Evolutionary conservation across 495 filamentous ascomycete genomes (phyloP), one percentile per base, ranked within the genome.

Genomic region (Aspergillus biplanus): DNA sequence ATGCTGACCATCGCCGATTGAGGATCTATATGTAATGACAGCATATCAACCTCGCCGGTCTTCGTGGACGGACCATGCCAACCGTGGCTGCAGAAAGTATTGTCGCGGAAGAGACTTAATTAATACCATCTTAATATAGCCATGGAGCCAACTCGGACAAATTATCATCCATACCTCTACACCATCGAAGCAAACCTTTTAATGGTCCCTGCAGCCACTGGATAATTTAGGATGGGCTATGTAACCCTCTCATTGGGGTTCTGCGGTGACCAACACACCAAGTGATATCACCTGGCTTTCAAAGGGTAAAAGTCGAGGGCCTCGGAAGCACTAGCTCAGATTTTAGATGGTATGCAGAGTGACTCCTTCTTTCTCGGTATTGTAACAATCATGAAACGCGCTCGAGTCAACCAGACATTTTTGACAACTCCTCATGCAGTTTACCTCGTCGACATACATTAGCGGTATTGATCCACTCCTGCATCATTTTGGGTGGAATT

Each of bases 391-490:
- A 44, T 44, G n/a, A 4, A 44, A 44, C 21, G 21, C 21, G 21
- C 21, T 27, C 21, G 21, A 27, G 21, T 27, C 21, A 27, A 27
- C 21, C 21, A 27, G 21, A 27, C 21, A 31, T 50, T 11, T 27
- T 9, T 27, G 47, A 12, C n/a, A 50, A 50, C 7, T 7, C 33
- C 31, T 53, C 0, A 54, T 54, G 52, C 52, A 54, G 31, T 44
- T 34, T 7, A 54, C 52, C 9, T 54, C 15, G 52, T 34, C 31
- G 33, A 42, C 58, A 42, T 52, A 53, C 58, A 60, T 60, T 60
- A 60, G 58, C 16, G 46, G 46, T 52, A 60, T 52, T 60, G 58
- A 37, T 32, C 35, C 32, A 52, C 52, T 54, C 52, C 32, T 9
- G 52, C 27, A 11, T 54, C 7, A 9, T 4, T n/a, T 33, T 33